Conservation (phyloP, 306 rosid species). For the Boehmeria nivea region DNA sequence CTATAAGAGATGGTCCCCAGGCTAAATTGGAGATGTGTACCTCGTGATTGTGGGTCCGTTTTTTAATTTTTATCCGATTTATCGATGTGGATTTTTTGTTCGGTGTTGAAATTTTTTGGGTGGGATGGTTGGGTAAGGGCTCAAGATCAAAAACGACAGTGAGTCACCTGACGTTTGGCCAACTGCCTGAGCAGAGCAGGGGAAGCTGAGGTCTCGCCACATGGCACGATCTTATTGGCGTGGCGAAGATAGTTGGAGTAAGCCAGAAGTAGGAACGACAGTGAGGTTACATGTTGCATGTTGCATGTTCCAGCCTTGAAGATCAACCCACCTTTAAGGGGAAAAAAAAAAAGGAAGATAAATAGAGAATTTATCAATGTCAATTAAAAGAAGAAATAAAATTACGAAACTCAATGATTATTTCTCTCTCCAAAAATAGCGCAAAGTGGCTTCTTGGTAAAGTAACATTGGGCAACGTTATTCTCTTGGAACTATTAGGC, state of each 20-base stretch:
- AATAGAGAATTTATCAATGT: too few species aligned
- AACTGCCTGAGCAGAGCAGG: constrained; percentile 63
- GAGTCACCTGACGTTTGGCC: constrained; percentile 72
- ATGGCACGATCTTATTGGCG: constrained; percentile 76
- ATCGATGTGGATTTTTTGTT: too few species aligned
- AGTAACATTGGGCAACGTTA: neutral
- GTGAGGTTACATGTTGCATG: constrained; percentile 98
- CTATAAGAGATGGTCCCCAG: constrained; percentile 1
- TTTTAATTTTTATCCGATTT: too few species aligned
- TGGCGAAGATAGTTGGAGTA: constrained; percentile 93
- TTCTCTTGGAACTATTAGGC: neutral
- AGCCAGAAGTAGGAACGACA: constrained; percentile 72
- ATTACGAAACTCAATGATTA: too few species aligned
- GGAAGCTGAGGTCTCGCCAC: constrained; percentile 68
- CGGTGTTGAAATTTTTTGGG: too few species aligned
- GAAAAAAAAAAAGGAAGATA: neutral
- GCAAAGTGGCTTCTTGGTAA: neutral
- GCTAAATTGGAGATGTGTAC: constrained; percentile 1
- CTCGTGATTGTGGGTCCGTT: neutral
- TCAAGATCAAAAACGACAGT: too few species aligned
- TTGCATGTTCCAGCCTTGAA: constrained; percentile 94
- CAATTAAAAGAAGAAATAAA: too few species aligned
- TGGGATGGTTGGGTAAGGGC: too few species aligned
- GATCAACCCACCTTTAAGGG: constrained; percentile 77
- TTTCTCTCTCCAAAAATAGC: neutral